Percentiles rank a stretch among this genome's conserved stretches.
phyloP scores from a whole-genome alignment of 1,284 basidiomycete species.

The Leccinum solheimii region DNA sequence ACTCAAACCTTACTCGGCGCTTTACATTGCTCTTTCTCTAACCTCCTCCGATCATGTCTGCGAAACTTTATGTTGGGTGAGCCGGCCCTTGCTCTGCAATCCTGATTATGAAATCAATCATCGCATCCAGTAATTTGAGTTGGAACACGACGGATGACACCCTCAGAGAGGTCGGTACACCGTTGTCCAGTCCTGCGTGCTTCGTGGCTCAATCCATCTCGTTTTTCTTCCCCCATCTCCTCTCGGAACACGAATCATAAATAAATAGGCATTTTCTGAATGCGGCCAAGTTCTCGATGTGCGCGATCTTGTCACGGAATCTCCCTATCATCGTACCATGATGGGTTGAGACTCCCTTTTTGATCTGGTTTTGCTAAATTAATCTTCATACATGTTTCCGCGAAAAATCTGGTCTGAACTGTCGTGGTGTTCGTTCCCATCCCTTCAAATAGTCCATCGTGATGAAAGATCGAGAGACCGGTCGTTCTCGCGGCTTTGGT shows the following conservation, averaged over 20 bases:
- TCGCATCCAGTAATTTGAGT: constrained; percentile 68
- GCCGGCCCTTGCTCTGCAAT: constrained; percentile 39
- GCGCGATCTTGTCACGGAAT: constrained; percentile 49
- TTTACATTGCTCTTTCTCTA: constrained; percentile 17
- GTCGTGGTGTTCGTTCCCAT: constrained; percentile 12
- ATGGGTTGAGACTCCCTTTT: constrained; percentile 34
- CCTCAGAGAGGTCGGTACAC: constrained; percentile 73
- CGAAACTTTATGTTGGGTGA: constrained; percentile 86
- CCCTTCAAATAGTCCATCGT: constrained; percentile 72
- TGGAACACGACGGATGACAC: constrained; percentile 91
- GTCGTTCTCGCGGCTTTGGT: constrained; percentile 94
- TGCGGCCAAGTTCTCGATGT: constrained; percentile 74
- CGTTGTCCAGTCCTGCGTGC: constrained; percentile 31
- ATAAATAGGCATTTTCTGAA: constrained; percentile 61
- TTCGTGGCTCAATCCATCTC: constrained; percentile 25
- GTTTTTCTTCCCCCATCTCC: not conserved
- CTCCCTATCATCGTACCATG: constrained; percentile 38
- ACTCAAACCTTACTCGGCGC: constrained; percentile 23
- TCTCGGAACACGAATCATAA: not conserved
- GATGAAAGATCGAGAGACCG: constrained; percentile 97
- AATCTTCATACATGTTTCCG: constrained; percentile 29
- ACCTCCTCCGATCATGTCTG: constrained; percentile 52
- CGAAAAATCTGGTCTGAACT: constrained; percentile 13
- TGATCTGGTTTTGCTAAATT: constrained; percentile 36
- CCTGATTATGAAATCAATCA: constrained; percentile 28